phyloP scores from a whole-genome alignment of 169 alveolate genomes.

The Plasmodium gallinaceum region DNA sequence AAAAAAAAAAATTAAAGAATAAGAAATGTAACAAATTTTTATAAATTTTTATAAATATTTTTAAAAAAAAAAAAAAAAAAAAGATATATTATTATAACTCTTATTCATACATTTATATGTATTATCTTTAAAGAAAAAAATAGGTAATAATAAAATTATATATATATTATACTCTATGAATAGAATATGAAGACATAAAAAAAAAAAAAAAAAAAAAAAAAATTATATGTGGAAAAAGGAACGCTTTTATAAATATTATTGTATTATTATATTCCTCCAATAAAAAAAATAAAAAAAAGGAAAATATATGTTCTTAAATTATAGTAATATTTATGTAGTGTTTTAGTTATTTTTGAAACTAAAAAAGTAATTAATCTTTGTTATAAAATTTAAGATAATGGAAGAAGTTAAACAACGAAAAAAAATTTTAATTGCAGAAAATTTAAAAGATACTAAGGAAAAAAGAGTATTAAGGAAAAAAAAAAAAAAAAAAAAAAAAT shows the following conservation, averaged over 20 bases:
- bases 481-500: neutral
- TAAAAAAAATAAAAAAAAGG: neutral
- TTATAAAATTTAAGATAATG: slow-evolving; percentile 4
- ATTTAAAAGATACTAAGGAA: slow-evolving; percentile 23
- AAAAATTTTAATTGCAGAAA: slow-evolving; percentile 24
- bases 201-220: no score
- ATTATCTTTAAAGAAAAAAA: no score
- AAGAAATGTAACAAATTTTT: neutral
- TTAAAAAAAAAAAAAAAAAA: neutral
- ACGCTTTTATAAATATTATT: neutral
- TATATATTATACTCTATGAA: no score
- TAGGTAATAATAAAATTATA: no score
- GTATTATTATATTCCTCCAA: neutral
- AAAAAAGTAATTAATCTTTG: neutral
- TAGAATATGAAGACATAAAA: no score
- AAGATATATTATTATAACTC: neutral
- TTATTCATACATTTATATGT: neutral
- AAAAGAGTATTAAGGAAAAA: slow-evolving; percentile 31
- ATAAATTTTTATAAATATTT: no score
- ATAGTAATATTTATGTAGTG: neutral
- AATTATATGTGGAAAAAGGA: neutral
- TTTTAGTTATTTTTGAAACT: neutral
- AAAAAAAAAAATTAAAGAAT: neutral
- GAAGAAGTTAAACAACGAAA: slow-evolving; percentile 12
- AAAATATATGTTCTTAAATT: neutral